Evolutionary conservation across 208 protist genomes (phyloP).

Genomic region (Leishmania guyanensis): DNA sequence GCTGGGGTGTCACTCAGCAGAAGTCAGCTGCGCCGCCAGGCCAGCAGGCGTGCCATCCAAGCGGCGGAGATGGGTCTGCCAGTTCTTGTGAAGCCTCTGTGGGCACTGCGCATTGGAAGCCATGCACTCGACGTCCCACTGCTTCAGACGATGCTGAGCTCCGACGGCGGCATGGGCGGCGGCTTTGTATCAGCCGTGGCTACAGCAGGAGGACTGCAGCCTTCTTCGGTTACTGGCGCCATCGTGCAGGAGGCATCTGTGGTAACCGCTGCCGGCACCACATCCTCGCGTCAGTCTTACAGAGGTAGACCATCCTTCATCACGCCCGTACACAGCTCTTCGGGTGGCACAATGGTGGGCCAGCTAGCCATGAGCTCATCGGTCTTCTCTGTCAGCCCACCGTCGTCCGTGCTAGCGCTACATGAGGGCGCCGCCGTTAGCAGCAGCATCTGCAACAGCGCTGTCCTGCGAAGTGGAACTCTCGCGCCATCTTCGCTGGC

Average conservation of each 20-base stretch:
- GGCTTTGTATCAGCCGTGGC: neutral
- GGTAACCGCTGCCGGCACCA: neutral
- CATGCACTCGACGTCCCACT: constrained; percentile 24
- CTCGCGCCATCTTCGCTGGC: neutral
- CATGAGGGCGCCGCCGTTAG: neutral
- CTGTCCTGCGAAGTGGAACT: neutral
- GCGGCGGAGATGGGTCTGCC: constrained; percentile 25
- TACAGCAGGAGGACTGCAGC: neutral
- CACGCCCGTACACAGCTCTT: neutral
- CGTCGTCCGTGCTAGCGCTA: constrained; percentile 8
- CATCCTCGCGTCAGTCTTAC: neutral
- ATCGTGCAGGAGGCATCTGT: neutral
- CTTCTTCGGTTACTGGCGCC: neutral
- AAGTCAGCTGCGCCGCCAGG: constrained; percentile 24
- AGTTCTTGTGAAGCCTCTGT: constrained; percentile 37
- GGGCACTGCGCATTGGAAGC: constrained; percentile 28
- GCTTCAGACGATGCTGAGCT: constrained; percentile 1
- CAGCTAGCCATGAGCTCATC: constrained; percentile 6
- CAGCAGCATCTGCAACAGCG: constrained; percentile 1
- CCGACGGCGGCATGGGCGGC: neutral
- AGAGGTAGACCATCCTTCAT: neutral
- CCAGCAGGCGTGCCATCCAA: constrained; percentile 26
- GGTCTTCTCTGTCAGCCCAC: constrained; percentile 17
- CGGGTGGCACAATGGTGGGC: neutral
- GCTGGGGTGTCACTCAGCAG: neutral